Percentiles rank a stretch among this genome's conserved stretches.
Conservation (phyloP, 495 filamentous ascomycete genomes). For the Aspergillus avenaceus region DNA sequence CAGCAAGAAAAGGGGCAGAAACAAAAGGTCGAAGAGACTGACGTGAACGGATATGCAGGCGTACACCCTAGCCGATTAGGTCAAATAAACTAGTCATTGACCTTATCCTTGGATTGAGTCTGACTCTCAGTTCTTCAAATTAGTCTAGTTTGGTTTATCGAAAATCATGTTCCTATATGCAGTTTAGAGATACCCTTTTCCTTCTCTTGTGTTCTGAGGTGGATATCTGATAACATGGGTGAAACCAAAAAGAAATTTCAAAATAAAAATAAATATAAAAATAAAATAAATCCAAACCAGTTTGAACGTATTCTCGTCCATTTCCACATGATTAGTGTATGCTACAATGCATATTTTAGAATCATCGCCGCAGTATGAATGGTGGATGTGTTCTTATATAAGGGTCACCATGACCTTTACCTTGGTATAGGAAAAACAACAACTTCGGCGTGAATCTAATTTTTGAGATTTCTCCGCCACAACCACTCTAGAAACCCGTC, state of each 20-base stretch:
- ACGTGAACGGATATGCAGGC: conserved; percentile 33
- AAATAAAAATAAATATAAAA: neutral
- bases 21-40: conserved; percentile 24
- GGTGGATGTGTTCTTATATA: too few species aligned
- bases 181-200: conserved; percentile 14
- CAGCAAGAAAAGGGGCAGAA: conserved; percentile 44
- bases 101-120: too few species aligned
- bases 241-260: too few species aligned
- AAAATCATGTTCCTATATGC: conserved; percentile 3
- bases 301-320: neutral
- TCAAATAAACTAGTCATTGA: conserved; percentile 39
- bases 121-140: too few species aligned
- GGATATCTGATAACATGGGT: neutral
- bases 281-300: neutral
- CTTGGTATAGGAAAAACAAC: too few species aligned
- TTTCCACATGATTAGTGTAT: neutral
- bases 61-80: conserved; percentile 58
- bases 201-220: conserved; percentile 7
- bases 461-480: too few species aligned
- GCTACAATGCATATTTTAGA: neutral
- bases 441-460: too few species aligned
- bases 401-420: too few species aligned
- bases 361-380: neutral
- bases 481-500: too few species aligned
- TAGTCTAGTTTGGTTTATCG: neutral